Conservation (phyloP, 1,284 basidiomycete species). For the Earliella scabrosa region DNA sequence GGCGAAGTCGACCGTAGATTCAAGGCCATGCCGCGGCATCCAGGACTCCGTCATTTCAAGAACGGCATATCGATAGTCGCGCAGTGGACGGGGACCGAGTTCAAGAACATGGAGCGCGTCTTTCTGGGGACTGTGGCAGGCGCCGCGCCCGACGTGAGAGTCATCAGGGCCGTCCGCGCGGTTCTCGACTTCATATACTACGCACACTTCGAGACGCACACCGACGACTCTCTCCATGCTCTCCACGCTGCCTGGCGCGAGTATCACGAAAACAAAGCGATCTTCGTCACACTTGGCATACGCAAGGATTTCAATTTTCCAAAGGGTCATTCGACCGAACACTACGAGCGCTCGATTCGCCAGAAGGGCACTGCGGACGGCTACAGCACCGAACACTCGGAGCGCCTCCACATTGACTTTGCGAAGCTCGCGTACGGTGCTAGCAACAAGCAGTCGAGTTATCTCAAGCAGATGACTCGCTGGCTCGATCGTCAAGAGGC, state of each 20-base stretch:
- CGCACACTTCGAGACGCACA: conserved; percentile 24
- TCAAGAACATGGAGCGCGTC: conserved; percentile 30
- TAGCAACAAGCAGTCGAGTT: too few species aligned
- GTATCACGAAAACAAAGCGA: conserved; percentile 31
- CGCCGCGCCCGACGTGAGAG: conserved; percentile 12
- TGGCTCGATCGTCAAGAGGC: too few species aligned
- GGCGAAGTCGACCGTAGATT: conserved; percentile 31
- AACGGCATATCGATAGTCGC: conserved; percentile 26
- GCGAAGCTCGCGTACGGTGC: too few species aligned
- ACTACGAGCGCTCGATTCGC: conserved; percentile 26
- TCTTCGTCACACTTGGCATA: conserved; percentile 25
- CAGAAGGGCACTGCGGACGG: too few species aligned
- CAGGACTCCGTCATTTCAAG: conserved; percentile 27
- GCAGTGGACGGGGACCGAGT: conserved; percentile 33
- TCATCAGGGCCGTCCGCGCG: conserved; percentile 27
- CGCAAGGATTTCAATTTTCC: conserved; percentile 34
- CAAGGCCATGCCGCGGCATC: conserved; percentile 22
- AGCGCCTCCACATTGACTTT: too few species aligned
- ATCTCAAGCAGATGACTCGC: too few species aligned
- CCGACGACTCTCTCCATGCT: conserved; percentile 14
- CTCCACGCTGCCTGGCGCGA: conserved; percentile 15
- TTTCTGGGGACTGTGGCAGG: conserved; percentile 29
- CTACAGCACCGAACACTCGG: too few species aligned
- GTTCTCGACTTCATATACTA: too few species aligned
- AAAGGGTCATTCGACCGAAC: conserved; percentile 32